Base-by-base conservation (phyloP, 257 asterid genomes). In the Solanum tarijense region DNA sequence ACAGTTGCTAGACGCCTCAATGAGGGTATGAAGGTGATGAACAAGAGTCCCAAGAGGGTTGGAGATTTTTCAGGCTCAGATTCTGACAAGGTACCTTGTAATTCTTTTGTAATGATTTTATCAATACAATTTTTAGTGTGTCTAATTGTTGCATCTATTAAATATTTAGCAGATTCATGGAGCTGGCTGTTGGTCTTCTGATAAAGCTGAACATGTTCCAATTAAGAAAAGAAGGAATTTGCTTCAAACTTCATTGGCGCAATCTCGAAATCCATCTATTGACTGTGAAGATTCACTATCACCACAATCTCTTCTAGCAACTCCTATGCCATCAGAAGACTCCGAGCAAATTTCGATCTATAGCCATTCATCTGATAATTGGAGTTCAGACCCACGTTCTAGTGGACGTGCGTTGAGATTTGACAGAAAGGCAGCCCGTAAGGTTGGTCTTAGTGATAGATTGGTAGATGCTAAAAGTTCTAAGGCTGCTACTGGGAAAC, bases 1-100 rank as follows among this genome's bases (percentile, higher is more conserved):
- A 85, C 97, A 18, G 90, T 82, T 23, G 93, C 94, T 25, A 94
- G 96, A 91, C 90, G 91, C 86, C 88, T 89, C 79, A 95, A 92
- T 72, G 87, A 90, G 86, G 87, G 68, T 85, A 87, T 89, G 31
- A 93, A 91, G 84, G 88, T 66, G 52, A 89, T 90, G 86, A 89
- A 89, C 83, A 86, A 62, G 86, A 94, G 95, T 89, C 98, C 98
- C 36, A 93, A 95, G 87, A 93, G 96, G 89, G 96, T 95, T 20
- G 95, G 95, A 62, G 96, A 93, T 87, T 92, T 93, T 90, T 91
- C 94, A 31, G 93, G 93, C 73, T 95, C 96, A 72, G 98, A 94
- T 87, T 93, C 95, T 29, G 98, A 96, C 83, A 96, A 94, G 95
- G 98, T 94, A 89, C 88, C 36, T 85, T 71, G 18, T 79, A 11